phyloP scores from a whole-genome alignment of 2,329 filamentous ascomycete genomes.

The Claviceps pazoutovae region DNA sequence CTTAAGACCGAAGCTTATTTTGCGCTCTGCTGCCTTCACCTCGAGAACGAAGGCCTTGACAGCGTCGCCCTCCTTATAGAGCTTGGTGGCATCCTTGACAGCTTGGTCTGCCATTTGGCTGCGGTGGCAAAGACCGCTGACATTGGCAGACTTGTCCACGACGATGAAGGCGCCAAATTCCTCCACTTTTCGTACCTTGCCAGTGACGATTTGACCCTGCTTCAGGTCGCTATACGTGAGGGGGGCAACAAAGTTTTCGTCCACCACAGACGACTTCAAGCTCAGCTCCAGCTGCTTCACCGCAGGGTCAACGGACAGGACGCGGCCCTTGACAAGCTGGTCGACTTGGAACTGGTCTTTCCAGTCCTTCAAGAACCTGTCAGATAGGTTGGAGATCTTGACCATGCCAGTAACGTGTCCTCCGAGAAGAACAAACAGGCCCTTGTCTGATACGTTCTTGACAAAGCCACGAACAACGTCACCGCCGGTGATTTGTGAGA shows the following conservation, averaged over 20 bases:
- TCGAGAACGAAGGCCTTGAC: constrained; percentile 85
- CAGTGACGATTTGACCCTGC: constrained; percentile 69
- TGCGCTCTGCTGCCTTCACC: constrained; percentile 59
- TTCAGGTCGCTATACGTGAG: constrained; percentile 65
- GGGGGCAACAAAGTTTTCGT: constrained; percentile 62
- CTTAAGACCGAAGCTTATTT: constrained; percentile 83
- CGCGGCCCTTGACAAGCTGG: constrained; percentile 78
- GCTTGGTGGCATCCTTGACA: constrained; percentile 71
- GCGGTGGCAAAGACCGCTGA: constrained; percentile 86
- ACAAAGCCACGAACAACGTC: constrained; percentile 83
- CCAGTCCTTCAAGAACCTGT: constrained; percentile 90
- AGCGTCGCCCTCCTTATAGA: constrained; percentile 81
- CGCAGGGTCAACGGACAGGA: constrained; percentile 56
- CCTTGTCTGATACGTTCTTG: constrained; percentile 78
- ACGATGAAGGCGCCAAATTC: constrained; percentile 93
- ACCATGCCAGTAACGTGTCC: constrained; percentile 71
- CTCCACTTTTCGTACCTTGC: constrained; percentile 84
- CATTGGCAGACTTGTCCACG: constrained; percentile 71
- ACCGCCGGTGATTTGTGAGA: constrained; percentile 59
- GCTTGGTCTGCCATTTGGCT: constrained; percentile 79
- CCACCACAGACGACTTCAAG: constrained; percentile 71
- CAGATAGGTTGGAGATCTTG: constrained; percentile 76
- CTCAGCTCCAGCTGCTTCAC: constrained; percentile 69
- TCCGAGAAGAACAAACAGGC: constrained; percentile 74
- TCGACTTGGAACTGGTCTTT: constrained; percentile 77